phyloP scores from a whole-genome alignment of 345 rosid genomes.

The Salix caprea region DNA sequence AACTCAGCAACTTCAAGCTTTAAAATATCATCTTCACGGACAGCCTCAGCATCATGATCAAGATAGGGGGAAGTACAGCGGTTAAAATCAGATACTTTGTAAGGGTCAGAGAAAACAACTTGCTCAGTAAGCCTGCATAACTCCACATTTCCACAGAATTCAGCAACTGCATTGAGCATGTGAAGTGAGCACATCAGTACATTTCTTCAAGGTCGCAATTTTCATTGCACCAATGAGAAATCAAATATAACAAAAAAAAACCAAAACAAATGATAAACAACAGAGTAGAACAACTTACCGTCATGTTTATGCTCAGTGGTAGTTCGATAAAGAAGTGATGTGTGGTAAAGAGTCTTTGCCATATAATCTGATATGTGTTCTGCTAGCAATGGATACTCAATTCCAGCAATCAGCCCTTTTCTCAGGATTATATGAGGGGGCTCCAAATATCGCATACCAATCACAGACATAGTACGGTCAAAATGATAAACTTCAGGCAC shows the following conservation, averaged over 20 bases:
- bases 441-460: slow-evolving; percentile 87
- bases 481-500: slow-evolving; percentile 94
- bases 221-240: background rate
- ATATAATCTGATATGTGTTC: slow-evolving; percentile 77
- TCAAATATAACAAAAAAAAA: background rate
- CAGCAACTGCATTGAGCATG: slow-evolving; percentile 64
- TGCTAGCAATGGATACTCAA: slow-evolving; percentile 68
- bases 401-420: slow-evolving; percentile 85
- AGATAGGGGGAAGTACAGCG: slow-evolving; percentile 84
- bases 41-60: slow-evolving; percentile 74
- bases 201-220: slow-evolving; percentile 7
- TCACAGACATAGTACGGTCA: slow-evolving; percentile 83
- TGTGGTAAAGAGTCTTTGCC: slow-evolving; percentile 77
- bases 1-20: slow-evolving; percentile 82
- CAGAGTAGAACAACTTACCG: slow-evolving; percentile 37
- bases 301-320: slow-evolving; percentile 76
- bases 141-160: slow-evolving; percentile 93
- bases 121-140: slow-evolving; percentile 87
- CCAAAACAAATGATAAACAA: background rate
- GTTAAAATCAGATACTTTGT: slow-evolving; percentile 66
- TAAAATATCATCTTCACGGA: slow-evolving; percentile 59
- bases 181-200: slow-evolving; percentile 10
- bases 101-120: slow-evolving; percentile 94
- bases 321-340: slow-evolving; percentile 66
- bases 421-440: slow-evolving; percentile 92